Evolutionary conservation across 73 alveolate genomes (phyloP), one percentile per base, ranked within the genome.

Genomic region (Paramecium sexaurelia): DNA sequence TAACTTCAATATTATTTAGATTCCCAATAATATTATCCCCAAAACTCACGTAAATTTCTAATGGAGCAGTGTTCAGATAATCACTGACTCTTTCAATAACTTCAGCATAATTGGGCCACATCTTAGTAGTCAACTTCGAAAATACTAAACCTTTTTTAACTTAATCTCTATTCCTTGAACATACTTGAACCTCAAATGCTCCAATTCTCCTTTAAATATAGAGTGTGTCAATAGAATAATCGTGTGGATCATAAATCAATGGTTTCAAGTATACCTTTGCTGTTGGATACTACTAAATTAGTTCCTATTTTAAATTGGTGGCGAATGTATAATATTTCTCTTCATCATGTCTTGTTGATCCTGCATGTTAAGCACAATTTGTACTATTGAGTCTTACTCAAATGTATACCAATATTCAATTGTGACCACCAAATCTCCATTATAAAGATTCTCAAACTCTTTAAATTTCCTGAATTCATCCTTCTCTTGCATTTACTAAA

Each of bases 291-390:
- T 93, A 75, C 39, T 84, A 22, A 33, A 93, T 37, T 10, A 93
- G 57, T 24, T 84, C 93, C 55, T 71, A 68, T 75, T 93, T 93
- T n/a, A 93, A 55, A 29, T 75, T 73, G 85, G 85, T 24, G 36
- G 96, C 96, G 24, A 55, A 39, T n/a, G 26, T 45, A 27, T 66
- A 82, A 75, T 93, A 93, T 78, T 93, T 93, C 85, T 88, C 95
- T 40, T 93, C 93, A 47, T 93, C 95, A 75, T 93, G 96, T 47
- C 96, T 47, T 5, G 96, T 93, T 40, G 93, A 69, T 15, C 92
- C 91, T 37, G 61, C 37, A 57, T 93, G 96, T 19, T 43, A 22
- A 32, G 85, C 35, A 56, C 96, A 93, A 69, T 93, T 93, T 19
- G 93, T 87, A 45, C 93, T 87, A 85, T 47, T 1, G 9, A 47